Percentiles rank a stretch among this genome's conserved stretches.
phyloP scores from a whole-genome alignment of 129 eudicot species.

The Ambrosia artemisiifolia region DNA sequence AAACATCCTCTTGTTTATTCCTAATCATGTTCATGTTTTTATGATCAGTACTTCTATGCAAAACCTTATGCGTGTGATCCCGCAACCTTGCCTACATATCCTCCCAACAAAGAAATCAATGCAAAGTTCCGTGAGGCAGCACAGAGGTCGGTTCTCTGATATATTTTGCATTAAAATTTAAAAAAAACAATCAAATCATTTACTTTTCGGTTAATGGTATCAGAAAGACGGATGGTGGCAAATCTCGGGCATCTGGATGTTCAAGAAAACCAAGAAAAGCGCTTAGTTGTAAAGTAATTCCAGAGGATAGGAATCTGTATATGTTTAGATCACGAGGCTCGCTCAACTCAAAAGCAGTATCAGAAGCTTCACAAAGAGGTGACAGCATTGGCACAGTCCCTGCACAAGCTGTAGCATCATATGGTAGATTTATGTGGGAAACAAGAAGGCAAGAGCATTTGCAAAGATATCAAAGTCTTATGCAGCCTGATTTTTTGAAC shows the following conservation, averaged over 20 bases:
- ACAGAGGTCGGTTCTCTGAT: constrained; percentile 43
- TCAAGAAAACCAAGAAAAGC: constrained; percentile 45
- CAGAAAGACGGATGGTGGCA: constrained; percentile 52
- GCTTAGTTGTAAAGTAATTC: constrained; percentile 26
- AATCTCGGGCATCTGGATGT: constrained; percentile 30
- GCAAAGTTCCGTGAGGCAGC: constrained; percentile 63
- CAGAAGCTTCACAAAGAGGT: constrained; percentile 50
- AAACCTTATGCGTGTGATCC: constrained; percentile 73
- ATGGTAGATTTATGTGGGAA: constrained; percentile 45
- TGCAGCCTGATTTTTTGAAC: constrained; percentile 32
- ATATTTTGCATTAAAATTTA: neutral
- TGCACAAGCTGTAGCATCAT: constrained; percentile 38
- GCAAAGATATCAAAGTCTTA: constrained; percentile 14
- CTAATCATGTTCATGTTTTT: constrained; percentile 12
- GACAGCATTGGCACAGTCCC: constrained; percentile 42
- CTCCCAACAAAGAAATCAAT: constrained; percentile 84
- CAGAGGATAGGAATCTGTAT: constrained; percentile 24
- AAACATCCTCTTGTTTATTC: neutral
- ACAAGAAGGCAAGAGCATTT: constrained; percentile 20
- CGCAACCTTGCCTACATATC: constrained; percentile 71
- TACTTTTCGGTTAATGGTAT: constrained; percentile 8
- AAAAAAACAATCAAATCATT: neutral
- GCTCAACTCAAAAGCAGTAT: constrained; percentile 20
- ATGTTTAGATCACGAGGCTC: constrained; percentile 6
- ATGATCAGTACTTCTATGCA: constrained; percentile 56